Evolutionary conservation across 2,329 filamentous ascomycete species (phyloP), one percentile per base, ranked within the genome.

Genomic region (Hypomyces rosellus): DNA sequence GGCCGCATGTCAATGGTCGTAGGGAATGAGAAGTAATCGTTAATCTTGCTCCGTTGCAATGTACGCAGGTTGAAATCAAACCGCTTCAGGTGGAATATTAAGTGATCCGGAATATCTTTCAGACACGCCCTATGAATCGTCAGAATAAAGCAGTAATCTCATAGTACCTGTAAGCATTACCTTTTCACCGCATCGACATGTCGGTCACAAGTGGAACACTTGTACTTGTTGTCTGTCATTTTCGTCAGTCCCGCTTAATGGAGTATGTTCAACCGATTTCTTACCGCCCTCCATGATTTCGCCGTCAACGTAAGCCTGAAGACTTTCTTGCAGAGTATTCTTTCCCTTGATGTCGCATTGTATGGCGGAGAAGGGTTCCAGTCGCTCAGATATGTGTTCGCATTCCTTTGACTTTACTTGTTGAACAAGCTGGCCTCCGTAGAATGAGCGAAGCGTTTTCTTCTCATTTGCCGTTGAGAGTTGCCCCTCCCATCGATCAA

Each of bases 301-400:
- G 4, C 93, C 93, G 63, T 95, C 88, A 12, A 97, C 90, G 65
- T 96, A 97, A n/a, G 92, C 89, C 59, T 90, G 84, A 13, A 99
- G 74, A 62, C 93, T 97, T 57, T 96, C 90, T 60, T 89, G 77
- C 2, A 99, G 78, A 33, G 76, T 86, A 18, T 75, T 77, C 69
- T 96, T 97, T 46, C 92, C 92, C 66, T 96, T 95, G 62, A 99
- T 95, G 59, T 96, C 91, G 64, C 93, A 95, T 60, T 96, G 91
- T 49, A 99, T 90, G 5, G 92, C 91, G 13, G 90, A 95, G 65
- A 97, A 97, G 0, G 88, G 85, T 65, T 99, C 93, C 2, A 89
- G 76, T 14, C 87, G 79, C 64, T 96, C 91, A 0, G 93, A 99
- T 5, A 99, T 87, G 66, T 99, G 93, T 46, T 88, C 76, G 61